Evolutionary conservation across 345 rosid species (phyloP).

Genomic region (Zanthoxylum bungeanum): DNA sequence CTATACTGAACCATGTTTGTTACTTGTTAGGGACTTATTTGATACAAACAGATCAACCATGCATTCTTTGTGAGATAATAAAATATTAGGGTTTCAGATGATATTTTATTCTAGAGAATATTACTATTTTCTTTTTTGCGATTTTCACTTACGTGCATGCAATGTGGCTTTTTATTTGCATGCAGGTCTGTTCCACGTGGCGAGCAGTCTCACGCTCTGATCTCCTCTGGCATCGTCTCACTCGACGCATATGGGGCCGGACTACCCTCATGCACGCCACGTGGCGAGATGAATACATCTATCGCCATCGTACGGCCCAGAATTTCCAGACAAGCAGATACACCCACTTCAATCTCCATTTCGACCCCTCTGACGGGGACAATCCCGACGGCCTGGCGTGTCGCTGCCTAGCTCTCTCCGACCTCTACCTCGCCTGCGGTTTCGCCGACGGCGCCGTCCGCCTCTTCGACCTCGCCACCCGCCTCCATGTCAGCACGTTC

Average conservation of each 20-base stretch:
- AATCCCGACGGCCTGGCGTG: constrained; percentile 57
- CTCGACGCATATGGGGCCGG: constrained; percentile 55
- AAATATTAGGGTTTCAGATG: not conserved
- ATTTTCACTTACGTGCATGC: constrained; percentile 13
- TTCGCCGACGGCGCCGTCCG: constrained; percentile 88
- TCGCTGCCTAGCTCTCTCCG: constrained; percentile 81
- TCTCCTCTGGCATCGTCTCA: constrained; percentile 68
- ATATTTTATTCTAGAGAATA: no score
- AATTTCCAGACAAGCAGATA: constrained; percentile 54
- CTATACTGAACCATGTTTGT: no score
- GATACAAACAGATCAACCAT: no score
- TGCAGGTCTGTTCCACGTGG: constrained; percentile 93
- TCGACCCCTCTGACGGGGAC: constrained; percentile 55
- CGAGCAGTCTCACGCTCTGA: constrained; percentile 73
- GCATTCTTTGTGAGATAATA: no score
- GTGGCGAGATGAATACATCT: constrained; percentile 73
- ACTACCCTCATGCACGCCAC: constrained; percentile 39
- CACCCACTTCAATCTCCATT: constrained; percentile 43
- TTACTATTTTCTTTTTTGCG: not conserved
- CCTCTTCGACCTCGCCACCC: constrained; percentile 55
- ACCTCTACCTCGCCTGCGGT: constrained; percentile 70
- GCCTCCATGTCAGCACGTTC: constrained; percentile 54
- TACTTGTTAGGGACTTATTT: no score
- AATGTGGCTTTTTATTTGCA: not conserved
- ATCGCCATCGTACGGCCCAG: constrained; percentile 56